Evolutionary conservation across 2,329 filamentous ascomycete genomes (phyloP), one percentile per base, ranked within the genome.

Genomic region (Verticillium zaregamsianum): DNA sequence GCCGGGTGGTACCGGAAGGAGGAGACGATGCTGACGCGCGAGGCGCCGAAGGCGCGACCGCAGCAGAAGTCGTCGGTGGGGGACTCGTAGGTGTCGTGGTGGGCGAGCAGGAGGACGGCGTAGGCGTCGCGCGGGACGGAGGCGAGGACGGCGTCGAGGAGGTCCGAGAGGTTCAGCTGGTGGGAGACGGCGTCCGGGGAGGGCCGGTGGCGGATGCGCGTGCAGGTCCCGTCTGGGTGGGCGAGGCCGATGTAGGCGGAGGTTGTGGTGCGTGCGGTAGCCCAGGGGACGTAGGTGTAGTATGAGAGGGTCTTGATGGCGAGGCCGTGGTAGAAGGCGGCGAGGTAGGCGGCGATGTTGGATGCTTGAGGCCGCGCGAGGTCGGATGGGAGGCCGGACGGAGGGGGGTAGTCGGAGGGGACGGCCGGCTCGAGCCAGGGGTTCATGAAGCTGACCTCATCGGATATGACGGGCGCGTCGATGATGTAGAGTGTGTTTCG

Each of bases 1-100:
- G 65, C 61, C 0, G 88, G 88, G 56, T 86, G 77, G 64, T 91
- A 90, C 31, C 88, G 76, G 11, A 88, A 86, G 0, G 77, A 81
- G 0, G 83, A 86, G 0, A 91, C 84, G 1, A 90, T 81, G 0
- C 82, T 80, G 1, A 91, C 81, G 5, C 88, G 78, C 62, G 82
- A 86, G 0, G 81, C 85, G 0, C 88, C 88, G 68, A 87, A 91
- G 0, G 88, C 87, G 32, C 87, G 74, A 0, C 88, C 88, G 64
- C 87, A 89, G 59, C 83, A 86, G 67, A 90, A 91, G 23, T 86
- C 82, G 63, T 90, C 88, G 0, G 89, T 83, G 0, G 88, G 84
- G 58, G 81, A 80, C 66, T 90, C 86, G 67, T 86, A 90, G 15
- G 90, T 72, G 68, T 90, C 88, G n/a, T 88, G 82, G 37, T 86